These are phyloP conservation scores for Golubevia sp. DNA, from an alignment of 1,284 basidiomycete genomes.

Conservation along the genomic window DNA sequence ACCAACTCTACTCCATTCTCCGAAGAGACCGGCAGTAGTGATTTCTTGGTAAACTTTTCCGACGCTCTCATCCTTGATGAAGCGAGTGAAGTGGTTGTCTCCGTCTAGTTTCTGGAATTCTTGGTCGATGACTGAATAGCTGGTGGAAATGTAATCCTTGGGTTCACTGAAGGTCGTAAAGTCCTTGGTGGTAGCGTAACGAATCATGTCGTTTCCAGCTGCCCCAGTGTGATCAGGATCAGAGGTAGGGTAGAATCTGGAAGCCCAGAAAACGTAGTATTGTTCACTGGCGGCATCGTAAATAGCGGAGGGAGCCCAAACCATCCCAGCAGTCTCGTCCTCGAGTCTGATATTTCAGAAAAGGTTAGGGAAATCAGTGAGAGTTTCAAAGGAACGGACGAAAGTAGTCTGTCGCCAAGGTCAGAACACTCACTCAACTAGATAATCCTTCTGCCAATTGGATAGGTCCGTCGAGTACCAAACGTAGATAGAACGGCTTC, in stretches of 20 bases:
- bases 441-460: not conserved
- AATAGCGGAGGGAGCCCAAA: conserved; percentile 11
- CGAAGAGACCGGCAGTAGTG: conserved; percentile 4
- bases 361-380: conserved; percentile 20
- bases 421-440: not conserved
- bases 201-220: conserved; percentile 1
- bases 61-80: conserved; percentile 7
- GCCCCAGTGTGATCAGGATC: conserved; percentile 2
- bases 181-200: conserved; percentile 12
- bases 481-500: not conserved
- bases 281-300: not conserved
- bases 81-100: conserved; percentile 1
- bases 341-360: conserved; percentile 12
- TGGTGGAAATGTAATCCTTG: not conserved
- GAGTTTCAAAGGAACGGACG: not conserved
- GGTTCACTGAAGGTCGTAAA: conserved; percentile 7
- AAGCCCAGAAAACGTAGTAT: conserved; percentile 13
- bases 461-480: not conserved
- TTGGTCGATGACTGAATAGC: conserved; percentile 7
- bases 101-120: conserved; percentile 7
- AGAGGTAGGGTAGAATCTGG: conserved; percentile 7
- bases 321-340: conserved; percentile 7
- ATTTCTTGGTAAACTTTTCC: conserved; percentile 7
- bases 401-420: not conserved
- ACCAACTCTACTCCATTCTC: not conserved